Percentiles rank a stretch among this genome's conserved stretches.
phyloP scores from a whole-genome alignment of 1,139 yeast species.

The Candida sp. region DNA sequence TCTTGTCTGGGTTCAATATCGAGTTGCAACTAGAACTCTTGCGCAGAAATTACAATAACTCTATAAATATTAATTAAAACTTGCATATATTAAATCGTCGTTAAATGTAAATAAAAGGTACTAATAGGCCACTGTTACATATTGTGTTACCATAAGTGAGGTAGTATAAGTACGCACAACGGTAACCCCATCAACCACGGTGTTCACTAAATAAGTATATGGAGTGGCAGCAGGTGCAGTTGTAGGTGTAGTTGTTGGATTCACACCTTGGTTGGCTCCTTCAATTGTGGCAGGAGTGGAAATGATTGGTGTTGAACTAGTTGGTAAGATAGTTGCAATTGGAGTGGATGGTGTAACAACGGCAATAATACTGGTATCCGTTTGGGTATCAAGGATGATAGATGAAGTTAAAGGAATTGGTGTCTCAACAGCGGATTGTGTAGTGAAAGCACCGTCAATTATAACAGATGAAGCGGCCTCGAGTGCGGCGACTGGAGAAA shows the following conservation, averaged over 20 bases:
- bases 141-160: slow-evolving; percentile 11
- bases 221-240: slow-evolving; percentile 9
- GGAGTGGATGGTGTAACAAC: slow-evolving; percentile 1
- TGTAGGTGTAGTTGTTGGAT: slow-evolving; percentile 9
- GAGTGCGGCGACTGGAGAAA: neutral
- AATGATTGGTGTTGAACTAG: neutral
- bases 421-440: neutral
- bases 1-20: slow-evolving; percentile 37
- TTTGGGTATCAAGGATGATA: neutral
- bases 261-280: slow-evolving; percentile 1
- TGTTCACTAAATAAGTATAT: slow-evolving; percentile 6
- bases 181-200: slow-evolving; percentile 11
- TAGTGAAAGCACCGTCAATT: neutral
- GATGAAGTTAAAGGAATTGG: neutral
- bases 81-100: slow-evolving; percentile 2
- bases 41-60: slow-evolving; percentile 1
- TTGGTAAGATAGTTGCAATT: neutral
- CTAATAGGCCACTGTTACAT: slow-evolving; percentile 9
- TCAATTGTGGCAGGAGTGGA: slow-evolving; percentile 1
- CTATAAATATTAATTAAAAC: neutral
- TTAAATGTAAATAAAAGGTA: neutral
- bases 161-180: slow-evolving; percentile 11
- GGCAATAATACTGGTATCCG: neutral
- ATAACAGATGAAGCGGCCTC: neutral
- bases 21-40: slow-evolving; percentile 21